Evolutionary conservation across 164 flowering plant genomes (phyloP).

Genomic region (Kalanchoe fedtschenkoi): DNA sequence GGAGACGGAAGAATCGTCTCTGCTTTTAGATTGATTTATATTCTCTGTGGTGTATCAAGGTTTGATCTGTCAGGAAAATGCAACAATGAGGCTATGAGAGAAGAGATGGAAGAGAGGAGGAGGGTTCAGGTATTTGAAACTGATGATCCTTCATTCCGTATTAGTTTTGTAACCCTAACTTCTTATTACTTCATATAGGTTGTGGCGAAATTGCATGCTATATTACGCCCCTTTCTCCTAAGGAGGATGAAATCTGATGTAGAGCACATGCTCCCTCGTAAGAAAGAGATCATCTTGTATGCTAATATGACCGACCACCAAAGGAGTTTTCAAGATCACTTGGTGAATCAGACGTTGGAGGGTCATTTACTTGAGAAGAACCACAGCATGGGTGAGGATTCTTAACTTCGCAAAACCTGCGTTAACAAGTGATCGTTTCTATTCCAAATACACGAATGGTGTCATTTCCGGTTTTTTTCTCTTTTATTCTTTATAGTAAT

Average conservation of each 20-base stretch:
- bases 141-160: not conserved
- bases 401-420: not conserved
- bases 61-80: constrained; percentile 84
- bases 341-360: constrained; percentile 62
- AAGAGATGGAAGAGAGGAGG: constrained; percentile 74
- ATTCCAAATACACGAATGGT: too few relatives aligned
- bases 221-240: constrained; percentile 91
- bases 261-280: constrained; percentile 79
- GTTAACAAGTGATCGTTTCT: not conserved
- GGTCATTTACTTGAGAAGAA: constrained; percentile 19
- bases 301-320: constrained; percentile 91
- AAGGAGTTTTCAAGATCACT: constrained; percentile 68
- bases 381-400: constrained; percentile 18
- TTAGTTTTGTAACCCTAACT: not conserved
- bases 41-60: constrained; percentile 31
- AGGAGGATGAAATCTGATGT: constrained; percentile 90
- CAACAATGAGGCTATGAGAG: constrained; percentile 36
- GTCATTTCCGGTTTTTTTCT: too few relatives aligned
- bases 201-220: constrained; percentile 81
- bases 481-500: too few relatives aligned
- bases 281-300: constrained; percentile 87
- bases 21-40: not conserved
- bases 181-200: constrained; percentile 36
- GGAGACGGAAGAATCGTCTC: not conserved
- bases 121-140: constrained; percentile 43